Percentiles rank a stretch among this genome's conserved stretches.
phyloP scores from a whole-genome alignment of 345 rosid genomes.

The Fremontodendron californicum region DNA sequence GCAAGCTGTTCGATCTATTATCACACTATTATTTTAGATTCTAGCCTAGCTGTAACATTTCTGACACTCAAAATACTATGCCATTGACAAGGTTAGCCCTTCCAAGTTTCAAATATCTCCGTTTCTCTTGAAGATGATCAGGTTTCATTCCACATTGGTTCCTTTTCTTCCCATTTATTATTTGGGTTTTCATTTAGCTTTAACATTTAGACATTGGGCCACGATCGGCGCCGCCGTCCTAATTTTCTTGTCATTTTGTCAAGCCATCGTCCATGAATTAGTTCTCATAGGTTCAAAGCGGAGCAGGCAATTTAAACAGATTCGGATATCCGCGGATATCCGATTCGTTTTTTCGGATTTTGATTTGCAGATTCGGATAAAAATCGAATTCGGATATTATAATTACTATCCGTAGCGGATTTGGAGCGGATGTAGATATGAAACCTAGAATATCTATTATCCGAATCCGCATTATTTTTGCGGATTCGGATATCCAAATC shows the following conservation, averaged over 20 bases:
- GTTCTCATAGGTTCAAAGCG: neutral
- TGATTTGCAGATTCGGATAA: no score
- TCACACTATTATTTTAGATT: neutral
- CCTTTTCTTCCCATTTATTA: neutral
- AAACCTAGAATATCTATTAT: no score
- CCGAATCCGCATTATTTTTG: no score
- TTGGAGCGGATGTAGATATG: no score
- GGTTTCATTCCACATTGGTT: neutral
- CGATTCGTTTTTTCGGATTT: no score
- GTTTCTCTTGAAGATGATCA: neutral
- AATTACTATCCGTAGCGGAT: no score
- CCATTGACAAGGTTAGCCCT: neutral
- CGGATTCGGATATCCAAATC: no score
- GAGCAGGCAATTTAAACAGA: no score
- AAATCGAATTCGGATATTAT: no score
- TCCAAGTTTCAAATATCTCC: neutral
- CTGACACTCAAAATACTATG: neutral
- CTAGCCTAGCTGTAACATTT: neutral
- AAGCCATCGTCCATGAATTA: neutral
- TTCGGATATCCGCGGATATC: no score
- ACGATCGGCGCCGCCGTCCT: neutral
- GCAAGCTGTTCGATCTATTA: neutral
- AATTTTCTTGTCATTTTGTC: neutral
- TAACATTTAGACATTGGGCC: neutral
- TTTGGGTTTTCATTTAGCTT: neutral